phyloP scores from a whole-genome alignment of 805 yeast species.

The Nakazawaea ernobii region DNA sequence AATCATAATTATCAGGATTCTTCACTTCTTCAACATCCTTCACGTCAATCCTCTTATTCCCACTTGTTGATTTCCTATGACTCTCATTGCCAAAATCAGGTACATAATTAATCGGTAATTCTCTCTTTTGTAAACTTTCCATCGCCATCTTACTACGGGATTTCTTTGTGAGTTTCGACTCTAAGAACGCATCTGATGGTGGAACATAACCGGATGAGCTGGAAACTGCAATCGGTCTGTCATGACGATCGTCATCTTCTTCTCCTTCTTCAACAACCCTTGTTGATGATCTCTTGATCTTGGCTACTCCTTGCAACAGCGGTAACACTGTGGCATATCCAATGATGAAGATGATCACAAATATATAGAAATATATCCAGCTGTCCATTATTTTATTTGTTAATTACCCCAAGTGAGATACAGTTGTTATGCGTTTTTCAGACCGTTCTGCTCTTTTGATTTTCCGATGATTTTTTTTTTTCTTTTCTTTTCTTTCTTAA shows the following conservation, averaged over 20 bases:
- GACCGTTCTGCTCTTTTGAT: no score
- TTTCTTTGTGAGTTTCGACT: constrained; percentile 5
- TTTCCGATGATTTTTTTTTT: no score
- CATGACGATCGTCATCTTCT: not conserved
- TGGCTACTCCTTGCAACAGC: constrained; percentile 10
- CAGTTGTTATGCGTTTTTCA: no score
- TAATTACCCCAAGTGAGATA: not conserved
- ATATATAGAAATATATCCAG: constrained; percentile 1
- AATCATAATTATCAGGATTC: constrained; percentile 42
- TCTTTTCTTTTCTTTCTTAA: no score
- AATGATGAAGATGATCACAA: constrained; percentile 3
- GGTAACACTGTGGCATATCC: constrained; percentile 10
- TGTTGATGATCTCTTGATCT: constrained; percentile 5
- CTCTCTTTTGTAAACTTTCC: not conserved
- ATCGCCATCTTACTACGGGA: not conserved
- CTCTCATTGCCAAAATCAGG: not conserved
- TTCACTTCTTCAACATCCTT: constrained; percentile 12
- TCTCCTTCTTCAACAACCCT: no score
- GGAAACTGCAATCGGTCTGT: not conserved
- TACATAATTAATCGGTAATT: constrained; percentile 4
- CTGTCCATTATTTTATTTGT: not conserved
- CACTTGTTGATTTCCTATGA: not conserved
- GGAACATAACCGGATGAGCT: not conserved
- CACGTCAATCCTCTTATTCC: constrained; percentile 22
- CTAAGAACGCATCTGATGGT: constrained; percentile 4